phyloP scores from a whole-genome alignment of 2,329 filamentous ascomycete species.

The Colletotrichum eleusines region DNA sequence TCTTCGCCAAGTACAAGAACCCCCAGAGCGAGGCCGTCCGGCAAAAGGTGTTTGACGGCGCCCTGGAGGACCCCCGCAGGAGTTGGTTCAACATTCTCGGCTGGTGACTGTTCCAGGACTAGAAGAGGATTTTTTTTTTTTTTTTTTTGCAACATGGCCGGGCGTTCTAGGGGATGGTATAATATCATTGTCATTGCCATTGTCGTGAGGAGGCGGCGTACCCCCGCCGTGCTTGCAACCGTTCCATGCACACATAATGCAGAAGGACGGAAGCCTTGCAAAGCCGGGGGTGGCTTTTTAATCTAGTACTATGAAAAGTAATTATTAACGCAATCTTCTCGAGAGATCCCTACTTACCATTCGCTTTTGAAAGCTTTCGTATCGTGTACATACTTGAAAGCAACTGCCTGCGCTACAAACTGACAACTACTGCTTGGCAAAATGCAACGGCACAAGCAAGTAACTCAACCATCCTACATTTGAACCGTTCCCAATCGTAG shows the following conservation, averaged over 20 bases:
- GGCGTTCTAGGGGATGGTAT: constrained; percentile 1
- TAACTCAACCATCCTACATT: no score
- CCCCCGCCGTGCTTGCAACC: neutral
- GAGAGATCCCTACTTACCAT: no score
- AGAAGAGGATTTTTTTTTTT: neutral
- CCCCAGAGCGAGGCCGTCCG: constrained; percentile 52
- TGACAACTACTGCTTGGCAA: no score
- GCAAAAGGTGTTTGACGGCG: constrained; percentile 50
- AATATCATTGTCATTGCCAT: neutral
- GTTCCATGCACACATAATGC: neutral
- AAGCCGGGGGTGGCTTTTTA: no score
- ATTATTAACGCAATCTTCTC: neutral
- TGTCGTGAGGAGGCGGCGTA: neutral
- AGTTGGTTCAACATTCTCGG: constrained; percentile 52
- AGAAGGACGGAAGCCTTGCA: neutral
- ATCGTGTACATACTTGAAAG: no score
- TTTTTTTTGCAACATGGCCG: neutral
- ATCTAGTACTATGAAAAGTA: no score
- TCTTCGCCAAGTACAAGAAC: constrained; percentile 54
- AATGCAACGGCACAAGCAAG: no score
- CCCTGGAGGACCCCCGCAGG: constrained; percentile 49
- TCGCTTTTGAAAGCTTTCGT: no score
- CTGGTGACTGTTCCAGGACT: constrained; percentile 44
- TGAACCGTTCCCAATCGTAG: neutral
- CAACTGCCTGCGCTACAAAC: no score